Conservation (phyloP, 345 rosid species). For the Turritis glabra region DNA sequence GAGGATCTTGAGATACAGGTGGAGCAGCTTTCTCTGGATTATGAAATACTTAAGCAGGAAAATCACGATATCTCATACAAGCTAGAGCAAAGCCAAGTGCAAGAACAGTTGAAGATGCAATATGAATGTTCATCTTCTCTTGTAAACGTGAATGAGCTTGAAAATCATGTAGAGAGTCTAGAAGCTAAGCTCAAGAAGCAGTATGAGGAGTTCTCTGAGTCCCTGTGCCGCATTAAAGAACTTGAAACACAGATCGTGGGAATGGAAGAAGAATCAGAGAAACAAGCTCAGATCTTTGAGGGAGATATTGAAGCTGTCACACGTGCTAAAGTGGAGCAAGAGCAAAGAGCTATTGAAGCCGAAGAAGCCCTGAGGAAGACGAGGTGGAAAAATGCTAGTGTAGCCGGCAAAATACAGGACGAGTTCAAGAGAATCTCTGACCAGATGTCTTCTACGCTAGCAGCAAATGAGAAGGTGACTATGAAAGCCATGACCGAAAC, state of each 20-base stretch:
- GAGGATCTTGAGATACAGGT: conserved; percentile 75
- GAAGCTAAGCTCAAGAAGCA: conserved; percentile 71
- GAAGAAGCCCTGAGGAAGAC: conserved; percentile 79
- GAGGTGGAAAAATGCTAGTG: conserved; percentile 67
- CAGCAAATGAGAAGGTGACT: conserved; percentile 72
- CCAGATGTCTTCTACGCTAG: conserved; percentile 67
- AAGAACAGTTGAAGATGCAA: conserved; percentile 53
- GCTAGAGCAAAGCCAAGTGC: conserved; percentile 54
- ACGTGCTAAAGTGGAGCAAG: conserved; percentile 60
- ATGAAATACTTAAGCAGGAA: conserved; percentile 70
- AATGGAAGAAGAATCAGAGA: conserved; percentile 63
- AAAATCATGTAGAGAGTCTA: conserved; percentile 54
- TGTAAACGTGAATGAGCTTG: conserved; percentile 52
- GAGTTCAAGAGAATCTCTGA: conserved; percentile 70
- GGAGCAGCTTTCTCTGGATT: conserved; percentile 66
- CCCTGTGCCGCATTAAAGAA: conserved; percentile 57
- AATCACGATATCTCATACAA: conserved; percentile 55
- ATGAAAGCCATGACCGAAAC: conserved; percentile 64
- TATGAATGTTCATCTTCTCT: conserved; percentile 47
- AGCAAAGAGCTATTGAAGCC: conserved; percentile 80
- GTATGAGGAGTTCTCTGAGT: conserved; percentile 61
- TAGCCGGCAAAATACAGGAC: conserved; percentile 79
- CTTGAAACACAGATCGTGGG: conserved; percentile 60
- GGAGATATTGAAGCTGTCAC: conserved; percentile 66
- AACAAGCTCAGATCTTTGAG: conserved; percentile 64